These are phyloP conservation scores for Luffa aegyptiaca DNA, from an alignment of 306 rosid genomes.

Conservation along the genomic window DNA sequence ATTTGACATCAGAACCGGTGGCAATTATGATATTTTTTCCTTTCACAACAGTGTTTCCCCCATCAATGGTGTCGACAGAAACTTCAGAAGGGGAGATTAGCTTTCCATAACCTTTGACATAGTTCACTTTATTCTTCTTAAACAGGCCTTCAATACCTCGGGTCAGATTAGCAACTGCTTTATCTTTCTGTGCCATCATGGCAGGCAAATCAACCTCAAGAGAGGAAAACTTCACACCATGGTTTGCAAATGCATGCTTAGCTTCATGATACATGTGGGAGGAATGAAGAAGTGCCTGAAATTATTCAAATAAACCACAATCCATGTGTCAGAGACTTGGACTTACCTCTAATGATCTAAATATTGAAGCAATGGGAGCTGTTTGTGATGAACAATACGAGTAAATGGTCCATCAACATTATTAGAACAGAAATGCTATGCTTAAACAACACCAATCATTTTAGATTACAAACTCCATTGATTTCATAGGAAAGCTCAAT, in stretches of 20 bases:
- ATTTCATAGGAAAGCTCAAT: neutral
- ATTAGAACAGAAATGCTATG: neutral
- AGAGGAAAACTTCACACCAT: constrained; percentile 75
- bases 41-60: constrained; percentile 61
- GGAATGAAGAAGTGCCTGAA: constrained; percentile 93
- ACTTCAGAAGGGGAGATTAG: constrained; percentile 73
- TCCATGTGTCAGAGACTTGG: neutral
- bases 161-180: constrained; percentile 79
- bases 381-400: neutral
- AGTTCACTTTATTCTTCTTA: constrained; percentile 93
- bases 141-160: constrained; percentile 88
- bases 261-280: constrained; percentile 98
- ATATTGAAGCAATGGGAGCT: neutral
- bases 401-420: neutral
- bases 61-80: constrained; percentile 70
- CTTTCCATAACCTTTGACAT: constrained; percentile 93
- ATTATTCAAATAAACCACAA: constrained; percentile 4
- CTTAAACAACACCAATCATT: neutral
- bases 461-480: neutral
- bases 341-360: neutral
- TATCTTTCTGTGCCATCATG: constrained; percentile 91
- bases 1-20: constrained; percentile 94
- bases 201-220: constrained; percentile 87
- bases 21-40: constrained; percentile 89
- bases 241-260: constrained; percentile 64